A percentile compares a stretch with the other conserved stretches of the same genome.
Evolutionary conservation across 495 filamentous ascomycete genomes (phyloP).

Genomic region (Xylaria acuta): DNA sequence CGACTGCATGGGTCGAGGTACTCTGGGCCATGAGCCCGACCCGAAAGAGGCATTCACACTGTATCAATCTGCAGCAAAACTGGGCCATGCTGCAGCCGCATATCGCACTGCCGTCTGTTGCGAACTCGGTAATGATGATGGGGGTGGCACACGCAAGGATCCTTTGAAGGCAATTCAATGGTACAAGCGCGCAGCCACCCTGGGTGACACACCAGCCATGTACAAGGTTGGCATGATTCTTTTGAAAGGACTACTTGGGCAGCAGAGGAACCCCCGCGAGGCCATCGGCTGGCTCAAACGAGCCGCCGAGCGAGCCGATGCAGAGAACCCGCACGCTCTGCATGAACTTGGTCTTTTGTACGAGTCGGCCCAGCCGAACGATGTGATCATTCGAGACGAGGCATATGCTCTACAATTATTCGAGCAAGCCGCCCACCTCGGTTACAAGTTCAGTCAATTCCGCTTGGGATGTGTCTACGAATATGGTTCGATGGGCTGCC

Average conservation of each 20-base stretch:
- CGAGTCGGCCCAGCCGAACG: conserved; percentile 69
- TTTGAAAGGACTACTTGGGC: conserved; percentile 91
- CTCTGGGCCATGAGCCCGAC: conserved; percentile 70
- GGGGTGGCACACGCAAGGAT: conserved; percentile 89
- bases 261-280: conserved; percentile 81
- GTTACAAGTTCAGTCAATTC: conserved; percentile 95
- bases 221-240: conserved; percentile 98
- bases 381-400: conserved; percentile 79
- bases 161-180: conserved; percentile 94
- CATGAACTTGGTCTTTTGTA: conserved; percentile 92
- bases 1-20: conserved; percentile 83
- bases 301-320: conserved; percentile 85
- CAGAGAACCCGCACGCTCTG: conserved; percentile 91
- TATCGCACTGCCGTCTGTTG: conserved; percentile 98
- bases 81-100: conserved; percentile 81
- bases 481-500: conserved; percentile 82
- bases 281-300: conserved; percentile 91
- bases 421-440: conserved; percentile 84
- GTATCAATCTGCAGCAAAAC: conserved; percentile 92
- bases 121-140: conserved; percentile 93
- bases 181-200: conserved; percentile 90
- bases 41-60: conserved; percentile 88
- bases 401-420: conserved; percentile 79
- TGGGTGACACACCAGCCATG: conserved; percentile 93
- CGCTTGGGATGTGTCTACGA: conserved; percentile 86